Base-by-base conservation (phyloP, 768 basidiomycete genomes). In the Mycena indigotica region DNA sequence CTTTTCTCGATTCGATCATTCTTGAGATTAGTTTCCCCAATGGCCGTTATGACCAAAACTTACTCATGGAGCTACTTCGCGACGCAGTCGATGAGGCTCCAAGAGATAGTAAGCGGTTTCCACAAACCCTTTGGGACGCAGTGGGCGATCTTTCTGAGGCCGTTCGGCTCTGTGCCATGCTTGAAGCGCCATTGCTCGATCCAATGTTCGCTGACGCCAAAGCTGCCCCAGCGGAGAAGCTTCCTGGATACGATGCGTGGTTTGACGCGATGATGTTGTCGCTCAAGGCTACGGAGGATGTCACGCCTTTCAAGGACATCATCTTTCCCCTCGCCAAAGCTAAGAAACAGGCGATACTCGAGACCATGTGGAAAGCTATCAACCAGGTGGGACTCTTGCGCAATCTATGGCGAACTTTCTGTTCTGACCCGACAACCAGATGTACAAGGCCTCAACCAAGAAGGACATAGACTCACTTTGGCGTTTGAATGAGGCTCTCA, bases 1-100 rank as follows among this genome's bases (percentile, higher is more conserved):
- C 92, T 3, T 92, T 91, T 73, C 71, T 93, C 49, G 91, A 93
- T 70, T 91, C 89, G 0, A 88, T 93, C 56, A 82, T 94, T 59
- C 82, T 93, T 57, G 92, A 94, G 67, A 72, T 94, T 5, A 89
- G 87, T 65, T 86, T 93, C 61, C 91, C 92, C 4, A 74, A 77
- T 46, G 85, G 85, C 2, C 75, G 78, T 0, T 89, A 89, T 70
- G 87, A 89, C 4, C 84, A 81, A 67, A 77, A 80, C 50, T 75
- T 92, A 40, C 68, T 94, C 24, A 84, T 84, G 63, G 78, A 83
- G 55, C 80, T 90, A 25, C 77, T 94, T 25, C 81, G 80, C 51
- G 89, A 93, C 40, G 85, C 88, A 10, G 75, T 88, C 13, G 82
- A 86, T 12, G 91, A 92, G 70, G 80, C 86, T 3, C 89, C 89